Conservation (phyloP, 495 filamentous ascomycete species). For the Margaritispora aquatica region DNA sequence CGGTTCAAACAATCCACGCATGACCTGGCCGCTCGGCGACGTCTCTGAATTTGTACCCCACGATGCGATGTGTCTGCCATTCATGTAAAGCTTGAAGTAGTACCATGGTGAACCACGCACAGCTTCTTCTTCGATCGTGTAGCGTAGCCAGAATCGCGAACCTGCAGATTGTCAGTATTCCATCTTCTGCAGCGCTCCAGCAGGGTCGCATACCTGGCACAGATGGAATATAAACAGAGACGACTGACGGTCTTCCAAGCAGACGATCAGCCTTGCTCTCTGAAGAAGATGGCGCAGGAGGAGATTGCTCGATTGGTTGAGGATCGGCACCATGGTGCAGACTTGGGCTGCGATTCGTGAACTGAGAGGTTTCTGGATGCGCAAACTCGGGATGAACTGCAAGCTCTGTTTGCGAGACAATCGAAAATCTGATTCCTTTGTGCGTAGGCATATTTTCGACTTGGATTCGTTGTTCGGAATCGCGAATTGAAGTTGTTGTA, state of each 20-base stretch:
- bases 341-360: constrained; percentile 1
- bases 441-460: constrained; percentile 35
- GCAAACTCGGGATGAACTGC: constrained; percentile 37
- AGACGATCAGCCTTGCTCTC: constrained; percentile 19
- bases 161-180: constrained; percentile 27
- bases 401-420: constrained; percentile 8
- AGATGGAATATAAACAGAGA: constrained; percentile 45
- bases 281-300: background rate
- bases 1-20: constrained; percentile 39
- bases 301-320: background rate
- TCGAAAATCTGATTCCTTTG: constrained; percentile 38
- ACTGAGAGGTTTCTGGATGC: constrained; percentile 40
- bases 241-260: constrained; percentile 12
- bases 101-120: constrained; percentile 30
- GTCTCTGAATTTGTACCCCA: constrained; percentile 38
- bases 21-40: constrained; percentile 29
- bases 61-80: constrained; percentile 36
- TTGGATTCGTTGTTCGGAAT: background rate
- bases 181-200: background rate
- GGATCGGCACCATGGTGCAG: background rate
- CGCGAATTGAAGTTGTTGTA: background rate
- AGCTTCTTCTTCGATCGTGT: constrained; percentile 30
- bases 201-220: constrained; percentile 31
- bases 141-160: constrained; percentile 39
- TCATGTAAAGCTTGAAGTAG: constrained; percentile 47